Base-by-base conservation (phyloP, 805 yeast genomes). In the Pichia scutulata region DNA sequence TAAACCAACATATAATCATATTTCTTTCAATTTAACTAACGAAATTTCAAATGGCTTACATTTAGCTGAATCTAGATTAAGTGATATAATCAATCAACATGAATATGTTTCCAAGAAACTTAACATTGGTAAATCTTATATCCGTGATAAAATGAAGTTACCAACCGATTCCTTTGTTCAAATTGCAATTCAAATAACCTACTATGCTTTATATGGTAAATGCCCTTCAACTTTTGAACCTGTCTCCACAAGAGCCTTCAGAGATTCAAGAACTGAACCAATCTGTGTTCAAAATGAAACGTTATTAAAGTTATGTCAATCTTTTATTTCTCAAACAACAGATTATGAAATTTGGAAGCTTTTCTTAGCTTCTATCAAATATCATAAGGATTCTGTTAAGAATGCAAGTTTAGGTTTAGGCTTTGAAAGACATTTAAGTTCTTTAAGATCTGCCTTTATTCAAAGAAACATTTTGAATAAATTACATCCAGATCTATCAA, bases 381-480 rank as follows among this genome's bases (percentile, higher is more conserved):
- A 61, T 25, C 90, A 85, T 60, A 69, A 74, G 1, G 58, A 61
- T 9, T 73, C 72, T 52, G 73, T 82, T 48, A 72, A 62, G 18
- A 69, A 64, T 30, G 82, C 88, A 0, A 73, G 81, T 67, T 62
- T 66, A 23, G 92, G 92, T 1, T 61, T 69, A 45, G 89, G 92
- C 1, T 86, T 82, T 61, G 90, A 84, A 61, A 75, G 88, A 55
- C 92, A 86, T 66, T 70, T 83, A 56, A 77, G 78, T 56, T 83
- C 89, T 0, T 66, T 86, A 43, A 72, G 79, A 43, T 80, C 82
- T 36, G 73, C 78, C 1, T 80, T 76, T 46, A 68, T 76, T 30
- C 77, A 75, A 57, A 67, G 73, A 40, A 77, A 76, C 7, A 56
- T 67, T 12, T 67, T 81, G 54, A 74, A 75, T 56, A 59, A 64